phyloP scores from a whole-genome alignment of 148 eudicot genomes.

The Gaultheria prostrata region DNA sequence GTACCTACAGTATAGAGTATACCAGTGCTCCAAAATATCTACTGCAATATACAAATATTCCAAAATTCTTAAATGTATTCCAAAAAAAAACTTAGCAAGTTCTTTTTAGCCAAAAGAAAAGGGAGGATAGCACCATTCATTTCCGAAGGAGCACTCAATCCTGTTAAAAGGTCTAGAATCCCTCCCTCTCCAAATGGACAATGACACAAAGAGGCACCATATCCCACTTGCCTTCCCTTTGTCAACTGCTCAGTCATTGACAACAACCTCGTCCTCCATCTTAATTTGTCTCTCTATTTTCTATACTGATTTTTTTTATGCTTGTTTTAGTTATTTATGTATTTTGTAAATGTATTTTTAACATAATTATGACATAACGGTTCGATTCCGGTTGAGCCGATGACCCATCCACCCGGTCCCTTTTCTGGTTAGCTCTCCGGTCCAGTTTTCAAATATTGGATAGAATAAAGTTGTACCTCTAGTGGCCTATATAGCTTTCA shows the following conservation, averaged over 20 bases:
- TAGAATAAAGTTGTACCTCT: not conserved
- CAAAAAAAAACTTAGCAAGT: not conserved
- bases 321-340: too few species aligned
- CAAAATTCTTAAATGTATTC: too few species aligned
- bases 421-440: too few species aligned
- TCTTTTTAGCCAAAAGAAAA: not conserved
- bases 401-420: too few species aligned
- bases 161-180: not conserved
- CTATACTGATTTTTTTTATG: too few species aligned
- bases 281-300: not conserved
- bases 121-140: not conserved
- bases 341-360: too few species aligned
- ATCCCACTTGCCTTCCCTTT: not conserved
- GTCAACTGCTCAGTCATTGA: not conserved
- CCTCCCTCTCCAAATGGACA: not conserved
- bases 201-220: not conserved
- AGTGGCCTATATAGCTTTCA: constrained; percentile 6
- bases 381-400: too few species aligned
- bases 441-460: too few species aligned
- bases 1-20: not conserved
- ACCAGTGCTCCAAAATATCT: not conserved
- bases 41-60: too few species aligned
- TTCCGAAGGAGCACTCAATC: not conserved
- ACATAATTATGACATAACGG: too few species aligned
- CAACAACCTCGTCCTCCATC: not conserved